Percentiles rank a stretch among this genome's conserved stretches.
Evolutionary conservation across 139 green algal genomes (phyloP).

Genomic region (Chlamydomonas sphaeroides): DNA sequence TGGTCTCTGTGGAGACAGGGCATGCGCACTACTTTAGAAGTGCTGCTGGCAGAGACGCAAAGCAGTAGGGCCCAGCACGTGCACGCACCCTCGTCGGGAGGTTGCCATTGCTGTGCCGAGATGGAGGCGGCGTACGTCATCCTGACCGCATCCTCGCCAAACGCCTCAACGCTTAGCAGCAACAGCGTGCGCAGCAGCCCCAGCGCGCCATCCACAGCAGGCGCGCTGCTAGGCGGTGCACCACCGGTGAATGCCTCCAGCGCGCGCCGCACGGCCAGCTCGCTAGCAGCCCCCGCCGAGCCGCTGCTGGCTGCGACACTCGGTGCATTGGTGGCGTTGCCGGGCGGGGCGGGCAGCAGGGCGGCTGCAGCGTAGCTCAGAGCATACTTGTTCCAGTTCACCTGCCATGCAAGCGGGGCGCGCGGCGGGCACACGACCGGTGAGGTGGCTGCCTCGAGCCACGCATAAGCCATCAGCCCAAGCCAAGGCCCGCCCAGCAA

Average conservation of each 20-base stretch:
- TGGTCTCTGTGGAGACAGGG: too few species aligned
- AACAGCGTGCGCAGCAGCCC: neutral
- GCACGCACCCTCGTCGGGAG: too few species aligned
- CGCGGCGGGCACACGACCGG: too few species aligned
- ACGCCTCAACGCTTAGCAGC: neutral
- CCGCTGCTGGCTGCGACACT: neutral
- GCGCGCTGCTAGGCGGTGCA: neutral
- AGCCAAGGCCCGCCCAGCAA: neutral
- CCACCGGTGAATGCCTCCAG: too few species aligned
- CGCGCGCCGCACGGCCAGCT: neutral
- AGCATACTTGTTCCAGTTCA: constrained; percentile 9
- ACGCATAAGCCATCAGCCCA: neutral
- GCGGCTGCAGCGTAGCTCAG: neutral
- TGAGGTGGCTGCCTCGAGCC: neutral
- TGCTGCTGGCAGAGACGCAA: too few species aligned
- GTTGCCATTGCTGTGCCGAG: neutral
- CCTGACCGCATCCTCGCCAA: neutral
- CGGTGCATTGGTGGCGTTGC: neutral
- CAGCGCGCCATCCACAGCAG: neutral
- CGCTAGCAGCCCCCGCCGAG: neutral
- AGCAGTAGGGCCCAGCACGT: too few species aligned
- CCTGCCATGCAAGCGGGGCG: too few species aligned
- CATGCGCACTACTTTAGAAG: too few species aligned
- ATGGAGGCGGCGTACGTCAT: neutral
- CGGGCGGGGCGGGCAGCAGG: neutral